Base-by-base conservation (phyloP, 345 rosid genomes). In the Cardiospermum halicacabum region DNA sequence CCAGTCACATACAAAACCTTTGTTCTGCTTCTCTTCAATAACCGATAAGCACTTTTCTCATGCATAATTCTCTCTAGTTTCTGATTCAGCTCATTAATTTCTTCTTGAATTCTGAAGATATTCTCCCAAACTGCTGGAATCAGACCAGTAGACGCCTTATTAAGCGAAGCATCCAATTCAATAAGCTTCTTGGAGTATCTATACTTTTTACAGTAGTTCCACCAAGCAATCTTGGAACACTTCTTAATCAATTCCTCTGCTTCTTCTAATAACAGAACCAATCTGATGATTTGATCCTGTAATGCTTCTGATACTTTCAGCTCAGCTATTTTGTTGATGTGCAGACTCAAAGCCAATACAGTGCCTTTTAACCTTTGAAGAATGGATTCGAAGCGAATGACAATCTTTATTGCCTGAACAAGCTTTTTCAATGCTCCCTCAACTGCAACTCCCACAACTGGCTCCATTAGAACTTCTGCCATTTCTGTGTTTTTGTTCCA, bases 201-300 rank as follows among this genome's bases (percentile, higher is more conserved):
- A 39, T 43, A 60, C 53, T 60, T 60, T 32, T 59, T 59, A 21
- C 6, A 59, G 21, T 5, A 60, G 53, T 43, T 60, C 53, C 65
- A 60, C 53, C 65, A n/a, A n/a, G 39, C 10, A n/a, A 60, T 30
- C 3, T 15, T 45, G 19, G 65, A 27, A 53, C 65, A 60, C 42
- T 6, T 59, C 21, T 59, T 6, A 16, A 59, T 16, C 26, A 37
- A 27, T 18, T 59, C 50, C 50, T 59, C 50, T 0, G 63, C 63
- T 40, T 59, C 5, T 13, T 39, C 2, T 50, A 59, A 6, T 27
- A 42, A 21, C 53, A 42, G 34, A 21, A 42, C 31, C 53, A 60
- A 2, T 37, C 8, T 28, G 51, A 15, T 0, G 7, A 43, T 25
- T 26, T 60, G 21, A 60, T 60, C 53, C 53, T 8, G 51, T 25